Evolutionary conservation across 352 stramenopile genomes (phyloP).

Genomic region (Phytophthora cryptogea): DNA sequence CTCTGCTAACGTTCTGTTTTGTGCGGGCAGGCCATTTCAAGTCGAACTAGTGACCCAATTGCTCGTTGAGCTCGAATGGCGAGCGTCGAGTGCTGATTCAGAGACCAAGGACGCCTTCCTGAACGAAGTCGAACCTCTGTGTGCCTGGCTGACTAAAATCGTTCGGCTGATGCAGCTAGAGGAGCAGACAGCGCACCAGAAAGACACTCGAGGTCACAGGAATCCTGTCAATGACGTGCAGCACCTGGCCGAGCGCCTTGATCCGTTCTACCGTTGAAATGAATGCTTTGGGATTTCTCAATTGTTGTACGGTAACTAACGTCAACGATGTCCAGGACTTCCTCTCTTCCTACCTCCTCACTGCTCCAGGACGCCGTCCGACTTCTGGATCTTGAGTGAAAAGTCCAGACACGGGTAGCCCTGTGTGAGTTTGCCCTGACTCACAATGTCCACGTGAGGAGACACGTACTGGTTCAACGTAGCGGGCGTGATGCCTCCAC

Average conservation of each 20-base stretch:
- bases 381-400: slow-evolving; percentile 96
- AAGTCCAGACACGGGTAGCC: slow-evolving; percentile 97
- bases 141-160: slow-evolving; percentile 60
- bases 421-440: slow-evolving; percentile 97
- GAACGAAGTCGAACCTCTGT: slow-evolving; percentile 25
- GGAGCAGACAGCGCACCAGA: slow-evolving; percentile 26
- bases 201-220: slow-evolving; percentile 18
- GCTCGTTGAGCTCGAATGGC: slow-evolving; percentile 61
- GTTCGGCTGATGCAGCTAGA: slow-evolving; percentile 60
- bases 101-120: slow-evolving; percentile 37
- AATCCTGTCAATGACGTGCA: slow-evolving; percentile 31
- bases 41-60: slow-evolving; percentile 55
- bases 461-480: slow-evolving; percentile 94
- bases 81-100: slow-evolving; percentile 30
- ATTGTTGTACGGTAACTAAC: slow-evolving; percentile 18
- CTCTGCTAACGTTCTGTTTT: neutral
- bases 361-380: slow-evolving; percentile 58
- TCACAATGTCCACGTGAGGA: slow-evolving; percentile 96
- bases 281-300: slow-evolving; percentile 6
- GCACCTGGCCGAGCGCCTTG: slow-evolving; percentile 31
- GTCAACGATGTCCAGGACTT: neutral
- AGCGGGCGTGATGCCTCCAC: slow-evolving; percentile 96
- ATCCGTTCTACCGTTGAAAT: slow-evolving; percentile 23
- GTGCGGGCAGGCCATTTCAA: slow-evolving; percentile 47
- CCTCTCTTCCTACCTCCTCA: slow-evolving; percentile 21